Evolutionary conservation across 139 green algal species (phyloP).

Genomic region (Volvox africanus): DNA sequence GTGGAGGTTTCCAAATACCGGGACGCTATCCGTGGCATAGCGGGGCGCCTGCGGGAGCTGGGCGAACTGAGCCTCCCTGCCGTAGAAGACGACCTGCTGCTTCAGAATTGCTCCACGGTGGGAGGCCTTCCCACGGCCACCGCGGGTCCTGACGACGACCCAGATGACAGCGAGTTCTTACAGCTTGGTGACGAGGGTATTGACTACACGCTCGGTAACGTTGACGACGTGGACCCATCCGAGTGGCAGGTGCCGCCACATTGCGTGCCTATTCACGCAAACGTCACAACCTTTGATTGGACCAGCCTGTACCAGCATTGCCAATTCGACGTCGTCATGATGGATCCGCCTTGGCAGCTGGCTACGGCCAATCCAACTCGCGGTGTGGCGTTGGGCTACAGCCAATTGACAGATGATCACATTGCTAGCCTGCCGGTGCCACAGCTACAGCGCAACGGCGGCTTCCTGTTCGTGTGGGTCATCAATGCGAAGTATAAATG

Average conservation of each 20-base stretch:
- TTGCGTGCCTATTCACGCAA: constrained; percentile 92
- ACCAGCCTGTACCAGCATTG: constrained; percentile 57
- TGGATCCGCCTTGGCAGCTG: constrained; percentile 96
- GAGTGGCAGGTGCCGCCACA: constrained; percentile 92
- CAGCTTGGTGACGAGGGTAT: constrained; percentile 64
- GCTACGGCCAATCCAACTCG: constrained; percentile 94
- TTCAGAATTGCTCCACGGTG: background rate
- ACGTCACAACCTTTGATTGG: constrained; percentile 95
- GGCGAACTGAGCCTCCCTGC: background rate
- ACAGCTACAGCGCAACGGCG: constrained; percentile 79
- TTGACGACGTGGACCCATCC: constrained; percentile 83
- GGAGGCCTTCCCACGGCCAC: background rate
- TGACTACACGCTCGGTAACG: constrained; percentile 70
- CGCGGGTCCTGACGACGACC: background rate
- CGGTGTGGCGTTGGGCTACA: constrained; percentile 93
- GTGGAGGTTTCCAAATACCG: constrained; percentile 14
- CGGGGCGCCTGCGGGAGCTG: background rate
- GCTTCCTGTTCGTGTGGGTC: constrained; percentile 95
- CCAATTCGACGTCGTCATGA: constrained; percentile 90
- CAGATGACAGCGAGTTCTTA: background rate
- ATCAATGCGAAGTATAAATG: constrained; percentile 97
- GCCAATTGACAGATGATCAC: constrained; percentile 87
- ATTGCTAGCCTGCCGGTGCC: constrained; percentile 87
- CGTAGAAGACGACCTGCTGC: background rate
- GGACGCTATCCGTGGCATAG: constrained; percentile 12